Percentiles rank a stretch among this genome's conserved stretches.
Conservation (phyloP, 2,329 filamentous ascomycete species). For the Tothia fuscella region DNA sequence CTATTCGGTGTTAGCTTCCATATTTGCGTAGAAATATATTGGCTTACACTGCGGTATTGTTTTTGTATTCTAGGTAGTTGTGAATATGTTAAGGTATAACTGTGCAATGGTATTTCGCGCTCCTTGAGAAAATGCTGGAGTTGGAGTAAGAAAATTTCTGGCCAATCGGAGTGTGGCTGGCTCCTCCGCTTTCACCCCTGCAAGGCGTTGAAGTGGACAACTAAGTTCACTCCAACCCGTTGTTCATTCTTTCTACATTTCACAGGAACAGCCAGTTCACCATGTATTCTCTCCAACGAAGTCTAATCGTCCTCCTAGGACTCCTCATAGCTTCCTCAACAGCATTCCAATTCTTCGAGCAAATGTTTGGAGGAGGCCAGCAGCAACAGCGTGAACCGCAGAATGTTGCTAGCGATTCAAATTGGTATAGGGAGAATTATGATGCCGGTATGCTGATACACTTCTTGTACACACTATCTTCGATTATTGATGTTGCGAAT, state of each 20-base stretch:
- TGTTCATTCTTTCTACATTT: not conserved
- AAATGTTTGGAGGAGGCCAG: constrained; percentile 67
- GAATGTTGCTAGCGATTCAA: constrained; percentile 75
- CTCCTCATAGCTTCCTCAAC: constrained; percentile 22
- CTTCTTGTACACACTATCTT: not conserved
- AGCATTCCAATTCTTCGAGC: constrained; percentile 96
- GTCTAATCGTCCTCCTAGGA: not conserved
- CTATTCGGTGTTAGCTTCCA: not conserved
- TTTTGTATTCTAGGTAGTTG: not conserved
- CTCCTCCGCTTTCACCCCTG: not conserved
- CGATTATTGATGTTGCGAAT: not conserved
- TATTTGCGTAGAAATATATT: constrained; percentile 14
- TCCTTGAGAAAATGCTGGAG: not conserved
- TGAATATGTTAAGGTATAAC: not conserved
- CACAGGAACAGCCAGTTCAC: not conserved
- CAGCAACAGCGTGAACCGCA: constrained; percentile 51
- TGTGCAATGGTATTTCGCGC: not conserved
- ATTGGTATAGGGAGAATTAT: constrained; percentile 64
- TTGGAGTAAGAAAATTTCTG: constrained; percentile 1
- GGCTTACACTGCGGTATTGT: constrained; percentile 10
- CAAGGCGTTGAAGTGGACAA: not conserved
- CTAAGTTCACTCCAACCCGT: not conserved
- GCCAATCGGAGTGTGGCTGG: constrained; percentile 4
- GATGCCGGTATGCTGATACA: constrained; percentile 46
- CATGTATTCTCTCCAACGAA: not conserved